Conservation (phyloP, 140 eudicot species). For the Ambrosia hybrid region DNA sequence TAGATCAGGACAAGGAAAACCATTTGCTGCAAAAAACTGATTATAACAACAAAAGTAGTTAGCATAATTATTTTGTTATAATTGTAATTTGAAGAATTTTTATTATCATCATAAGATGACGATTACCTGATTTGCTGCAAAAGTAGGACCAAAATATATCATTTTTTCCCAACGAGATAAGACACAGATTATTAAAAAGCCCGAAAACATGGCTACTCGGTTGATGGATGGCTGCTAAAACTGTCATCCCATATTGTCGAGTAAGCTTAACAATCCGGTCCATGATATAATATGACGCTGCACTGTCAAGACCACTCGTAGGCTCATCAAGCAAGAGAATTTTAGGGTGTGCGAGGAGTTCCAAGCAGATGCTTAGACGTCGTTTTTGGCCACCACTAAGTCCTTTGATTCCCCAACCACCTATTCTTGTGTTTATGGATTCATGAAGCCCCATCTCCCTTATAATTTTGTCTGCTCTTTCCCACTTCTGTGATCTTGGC, state of each 20-base stretch:
- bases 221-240: constrained; percentile 62
- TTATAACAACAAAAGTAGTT: constrained; percentile 5
- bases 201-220: constrained; percentile 58
- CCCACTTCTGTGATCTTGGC: constrained; percentile 58
- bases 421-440: constrained; percentile 58
- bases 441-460: constrained; percentile 74
- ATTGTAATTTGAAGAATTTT: background rate
- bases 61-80: background rate
- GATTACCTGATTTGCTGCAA: constrained; percentile 57
- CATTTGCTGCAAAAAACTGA: constrained; percentile 61
- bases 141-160: constrained; percentile 58
- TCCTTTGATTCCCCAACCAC: constrained; percentile 71
- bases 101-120: background rate
- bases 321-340: constrained; percentile 74
- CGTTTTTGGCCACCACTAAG: constrained; percentile 67
- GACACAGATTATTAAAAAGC: constrained; percentile 52
- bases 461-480: constrained; percentile 57
- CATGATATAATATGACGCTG: constrained; percentile 63
- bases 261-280: constrained; percentile 47
- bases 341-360: constrained; percentile 54
- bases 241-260: constrained; percentile 47
- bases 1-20: constrained; percentile 58
- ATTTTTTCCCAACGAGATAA: constrained; percentile 53
- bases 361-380: constrained; percentile 58
- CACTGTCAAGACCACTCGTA: constrained; percentile 75